These are phyloP conservation scores for Talaromyces liani DNA, from an alignment of 495 filamentous ascomycete species.

Conservation along the genomic window DNA sequence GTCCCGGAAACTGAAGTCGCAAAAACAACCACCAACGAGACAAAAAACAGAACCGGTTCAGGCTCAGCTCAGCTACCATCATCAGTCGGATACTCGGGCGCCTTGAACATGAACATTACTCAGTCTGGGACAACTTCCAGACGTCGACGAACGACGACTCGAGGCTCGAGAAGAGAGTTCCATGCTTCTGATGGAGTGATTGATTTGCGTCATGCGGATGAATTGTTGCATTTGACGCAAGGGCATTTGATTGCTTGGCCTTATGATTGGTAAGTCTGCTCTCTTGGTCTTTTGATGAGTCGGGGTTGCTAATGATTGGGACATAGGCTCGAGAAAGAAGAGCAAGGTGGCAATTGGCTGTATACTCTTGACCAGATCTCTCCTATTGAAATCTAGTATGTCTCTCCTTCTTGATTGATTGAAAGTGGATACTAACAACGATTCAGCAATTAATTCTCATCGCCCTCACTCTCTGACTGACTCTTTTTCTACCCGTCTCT, in stretches of 20 bases:
- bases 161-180: slow-evolving; percentile 65
- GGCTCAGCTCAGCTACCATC: slow-evolving; percentile 18
- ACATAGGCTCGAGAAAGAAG: slow-evolving; percentile 68
- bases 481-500: background rate
- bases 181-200: slow-evolving; percentile 66
- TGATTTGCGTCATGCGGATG: slow-evolving; percentile 64
- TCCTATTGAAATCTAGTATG: slow-evolving; percentile 96
- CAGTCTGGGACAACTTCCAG: slow-evolving; percentile 30
- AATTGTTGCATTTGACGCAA: slow-evolving; percentile 73
- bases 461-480: background rate
- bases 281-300: background rate
- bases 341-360: slow-evolving; percentile 90
- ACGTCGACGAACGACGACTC: slow-evolving; percentile 67
- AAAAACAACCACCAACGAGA: background rate
- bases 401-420: background rate
- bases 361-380: slow-evolving; percentile 94
- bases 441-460: slow-evolving; percentile 1
- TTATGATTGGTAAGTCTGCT: slow-evolving; percentile 68
- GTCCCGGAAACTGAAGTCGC: background rate
- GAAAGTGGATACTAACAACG: background rate
- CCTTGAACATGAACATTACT: slow-evolving; percentile 38
- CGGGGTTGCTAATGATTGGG: slow-evolving; percentile 1
- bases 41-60: slow-evolving; percentile 19
- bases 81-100: slow-evolving; percentile 42
- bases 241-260: slow-evolving; percentile 87